Evolutionary conservation across 2,329 filamentous ascomycete species (phyloP).

Genomic region (Colletotrichum sp.): DNA sequence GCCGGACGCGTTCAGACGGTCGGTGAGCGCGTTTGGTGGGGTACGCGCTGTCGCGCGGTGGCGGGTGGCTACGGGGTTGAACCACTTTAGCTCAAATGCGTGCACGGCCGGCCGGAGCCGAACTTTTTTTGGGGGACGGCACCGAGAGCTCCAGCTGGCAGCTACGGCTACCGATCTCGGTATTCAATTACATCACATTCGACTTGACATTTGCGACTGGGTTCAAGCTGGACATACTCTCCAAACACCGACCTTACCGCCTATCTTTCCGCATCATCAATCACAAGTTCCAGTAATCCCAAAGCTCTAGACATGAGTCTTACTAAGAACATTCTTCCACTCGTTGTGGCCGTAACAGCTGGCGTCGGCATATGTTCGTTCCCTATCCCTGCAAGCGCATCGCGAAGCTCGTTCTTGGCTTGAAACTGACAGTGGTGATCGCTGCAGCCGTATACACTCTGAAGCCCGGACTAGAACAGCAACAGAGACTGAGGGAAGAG

Average conservation of each 20-base stretch:
- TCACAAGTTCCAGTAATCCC: neutral
- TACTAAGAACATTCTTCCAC: neutral
- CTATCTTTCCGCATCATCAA: neutral
- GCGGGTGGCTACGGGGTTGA: neutral
- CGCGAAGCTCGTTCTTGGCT: neutral
- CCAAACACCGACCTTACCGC: neutral
- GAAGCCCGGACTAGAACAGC: slow-evolving; percentile 7
- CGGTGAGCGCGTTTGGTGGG: slow-evolving; percentile 16
- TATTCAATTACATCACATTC: neutral
- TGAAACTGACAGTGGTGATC: neutral
- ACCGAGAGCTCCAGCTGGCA: neutral
- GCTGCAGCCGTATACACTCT: slow-evolving; percentile 8
- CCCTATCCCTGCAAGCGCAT: neutral
- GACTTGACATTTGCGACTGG: neutral
- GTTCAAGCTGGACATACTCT: neutral
- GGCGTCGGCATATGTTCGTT: slow-evolving; percentile 11
- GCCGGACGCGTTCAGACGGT: slow-evolving; percentile 10
- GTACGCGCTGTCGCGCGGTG: neutral
- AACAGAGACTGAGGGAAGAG: neutral
- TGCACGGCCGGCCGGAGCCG: slow-evolving; percentile 7
- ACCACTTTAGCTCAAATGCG: slow-evolving; percentile 7
- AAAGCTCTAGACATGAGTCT: neutral
- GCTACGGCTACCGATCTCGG: neutral
- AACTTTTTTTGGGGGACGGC: neutral
- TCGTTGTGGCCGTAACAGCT: slow-evolving; percentile 2